Base-by-base conservation (phyloP, 352 stramenopile species). In the Phytopythium chamaehyphon region DNA sequence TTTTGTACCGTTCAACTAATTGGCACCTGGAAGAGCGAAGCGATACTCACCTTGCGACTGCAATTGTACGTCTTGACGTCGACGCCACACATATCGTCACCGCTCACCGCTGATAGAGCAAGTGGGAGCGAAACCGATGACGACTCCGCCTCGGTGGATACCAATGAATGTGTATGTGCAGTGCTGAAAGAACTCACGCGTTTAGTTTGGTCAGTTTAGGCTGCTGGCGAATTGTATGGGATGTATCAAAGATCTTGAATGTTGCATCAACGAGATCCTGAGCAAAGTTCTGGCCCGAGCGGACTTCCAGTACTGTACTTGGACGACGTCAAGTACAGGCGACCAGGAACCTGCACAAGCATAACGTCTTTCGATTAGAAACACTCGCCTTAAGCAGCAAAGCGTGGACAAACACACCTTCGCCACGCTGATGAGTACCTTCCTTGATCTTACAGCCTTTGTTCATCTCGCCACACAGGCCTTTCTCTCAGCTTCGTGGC, bases 251-350 rank as follows among this genome's bases (percentile, higher is more conserved):
- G 10, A 86, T 59, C 47, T 85, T 79, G 47, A 89, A 87, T 16
- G 78, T 87, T 42, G 74, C 71, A 26, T 87, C 69, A 22, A 89
- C 55, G 22, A 87, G 61, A 50, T 89, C 78, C 42, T 82, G 58
- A 10, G 66, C 59, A 1, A 73, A 77, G 47, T 87, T 66, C 54
- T 93, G 91, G 4, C 83, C 83, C 36, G 76, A 87, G 54, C 75
- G 72, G 52, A 93, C 90, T n/a, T n/a, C n/a, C n/a, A n/a, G n/a
- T n/a, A n/a, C n/a, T n/a, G 59, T 84, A 85, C 62, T 88, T 90
- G 52, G 80, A 88, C 21, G 83, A 80, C 48, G 83, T 80, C 54
- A 93, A 93, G 56, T 90, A 91, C 15, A 93, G 49, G 44, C 81
- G 86, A 12, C 80, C 83, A 15, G 78, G 76, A 31, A 90, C 83